Conservation (phyloP, 2,329 filamentous ascomycete species). For the Xylaria sp. region DNA sequence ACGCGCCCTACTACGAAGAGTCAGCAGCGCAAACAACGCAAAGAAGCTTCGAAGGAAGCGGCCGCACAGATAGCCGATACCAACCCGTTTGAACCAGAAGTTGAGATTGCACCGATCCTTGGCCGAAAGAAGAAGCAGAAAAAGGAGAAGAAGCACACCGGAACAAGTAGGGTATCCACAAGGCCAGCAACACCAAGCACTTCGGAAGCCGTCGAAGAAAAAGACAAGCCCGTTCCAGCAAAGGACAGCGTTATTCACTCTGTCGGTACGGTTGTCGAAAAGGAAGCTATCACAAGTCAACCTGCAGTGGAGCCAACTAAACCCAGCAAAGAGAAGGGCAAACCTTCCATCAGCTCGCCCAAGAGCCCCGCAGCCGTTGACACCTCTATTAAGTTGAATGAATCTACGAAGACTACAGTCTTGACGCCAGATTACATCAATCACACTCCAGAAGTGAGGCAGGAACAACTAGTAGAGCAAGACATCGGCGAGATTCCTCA, state of each 20-base stretch:
- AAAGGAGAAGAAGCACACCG: conserved; percentile 68
- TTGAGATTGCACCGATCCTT: conserved; percentile 75
- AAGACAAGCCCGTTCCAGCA: conserved; percentile 44
- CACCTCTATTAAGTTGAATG: conserved; percentile 48
- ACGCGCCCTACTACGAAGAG: conserved; percentile 78
- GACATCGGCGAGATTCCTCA: conserved; percentile 49
- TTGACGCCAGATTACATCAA: conserved; percentile 50
- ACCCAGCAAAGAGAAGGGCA: conserved; percentile 40
- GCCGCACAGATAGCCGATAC: conserved; percentile 63
- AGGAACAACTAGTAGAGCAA: conserved; percentile 46
- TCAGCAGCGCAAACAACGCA: conserved; percentile 79
- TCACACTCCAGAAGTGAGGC: conserved; percentile 43
- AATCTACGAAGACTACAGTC: conserved; percentile 51
- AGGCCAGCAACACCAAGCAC: conserved; percentile 47
- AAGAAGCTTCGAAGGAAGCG: conserved; percentile 73
- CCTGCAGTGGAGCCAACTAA: conserved; percentile 39
- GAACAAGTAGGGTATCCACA: conserved; percentile 41
- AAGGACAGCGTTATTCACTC: conserved; percentile 43
- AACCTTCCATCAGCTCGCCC: conserved; percentile 42
- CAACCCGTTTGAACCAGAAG: conserved; percentile 62
- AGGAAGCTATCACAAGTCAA: conserved; percentile 36
- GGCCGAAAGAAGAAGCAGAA: conserved; percentile 88
- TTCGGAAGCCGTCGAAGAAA: conserved; percentile 48
- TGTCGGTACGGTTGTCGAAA: conserved; percentile 38
- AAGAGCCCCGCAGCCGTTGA: conserved; percentile 46